Evolutionary conservation across 1,284 basidiomycete genomes (phyloP).

Genomic region (Sphagnurus paluster): DNA sequence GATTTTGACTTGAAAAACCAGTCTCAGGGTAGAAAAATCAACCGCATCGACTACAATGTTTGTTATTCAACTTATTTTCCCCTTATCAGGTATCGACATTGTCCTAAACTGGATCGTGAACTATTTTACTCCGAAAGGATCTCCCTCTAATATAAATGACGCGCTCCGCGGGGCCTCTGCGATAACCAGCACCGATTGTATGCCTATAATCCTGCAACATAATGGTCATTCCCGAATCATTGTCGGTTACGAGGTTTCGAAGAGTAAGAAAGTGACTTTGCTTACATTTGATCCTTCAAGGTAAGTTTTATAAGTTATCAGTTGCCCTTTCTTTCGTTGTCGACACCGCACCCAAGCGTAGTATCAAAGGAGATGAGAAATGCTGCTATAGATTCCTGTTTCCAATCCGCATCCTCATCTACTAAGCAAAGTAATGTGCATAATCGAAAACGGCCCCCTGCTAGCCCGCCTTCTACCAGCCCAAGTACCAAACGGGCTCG

Average conservation of each 20-base stretch:
- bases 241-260: conserved; percentile 74
- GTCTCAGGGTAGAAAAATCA: conserved; percentile 35
- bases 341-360: no score
- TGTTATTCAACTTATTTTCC: not conserved
- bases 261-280: conserved; percentile 59
- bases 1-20: conserved; percentile 54
- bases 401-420: not conserved
- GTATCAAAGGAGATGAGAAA: no score
- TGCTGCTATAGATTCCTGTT: no score
- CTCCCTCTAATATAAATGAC: conserved; percentile 43
- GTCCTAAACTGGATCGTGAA: conserved; percentile 66
- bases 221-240: conserved; percentile 83
- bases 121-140: conserved; percentile 54
- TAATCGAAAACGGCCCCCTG: conserved; percentile 3
- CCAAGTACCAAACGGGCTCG: conserved; percentile 8
- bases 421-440: not conserved
- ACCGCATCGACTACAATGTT: not conserved
- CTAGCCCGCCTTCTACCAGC: not conserved
- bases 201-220: conserved; percentile 83
- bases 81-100: conserved; percentile 35
- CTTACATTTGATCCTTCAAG: conserved; percentile 78
- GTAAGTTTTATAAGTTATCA: no score
- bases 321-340: no score
- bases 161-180: conserved; percentile 47
- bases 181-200: conserved; percentile 57